Evolutionary conservation across 768 basidiomycete genomes (phyloP), one percentile per base, ranked within the genome.

Genomic region (Lentinula edodes): DNA sequence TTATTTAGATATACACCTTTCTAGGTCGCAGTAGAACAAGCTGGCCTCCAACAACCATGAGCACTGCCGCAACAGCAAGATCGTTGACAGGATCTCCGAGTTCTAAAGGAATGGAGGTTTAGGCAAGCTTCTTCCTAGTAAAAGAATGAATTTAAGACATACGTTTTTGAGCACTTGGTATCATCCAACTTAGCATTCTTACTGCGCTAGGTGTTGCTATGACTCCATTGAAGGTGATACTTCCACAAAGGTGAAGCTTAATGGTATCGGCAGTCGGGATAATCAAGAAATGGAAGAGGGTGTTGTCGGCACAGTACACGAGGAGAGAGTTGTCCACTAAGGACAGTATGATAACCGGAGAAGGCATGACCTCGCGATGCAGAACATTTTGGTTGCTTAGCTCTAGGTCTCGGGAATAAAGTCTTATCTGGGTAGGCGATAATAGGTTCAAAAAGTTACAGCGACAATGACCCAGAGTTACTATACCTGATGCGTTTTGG

Each of bases 161-260:
- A 96, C 97, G 89, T 73, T 95, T 98, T 72, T 98, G 96, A 9
- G 89, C 86, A 61, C 81, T 79, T 0, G 97, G 96, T 60, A 99
- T 91, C 86, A 98, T 90, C 97, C 97, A 99, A 72, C 95, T 97
- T 70, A 98, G 75, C 66, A 90, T 90, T 63, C 95, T 79, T 2
- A 99, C 95, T 12, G 91, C 83, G 38, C 79, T 84, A 6, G 97
- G 95, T 7, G 84, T 83, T 12, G 86, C 83, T 52, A 98, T 91
- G 56, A 98, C 90, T 5, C 95, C 96, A 58, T 83, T 83, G 70
- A 99, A 98, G 16, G 88, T 90, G 69, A 98, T 99, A 67, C 92
- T 97, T 7, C 96, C 96, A 72, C 97, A 98, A 4, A 92, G 73
- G 66, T 94, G 89, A 43, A 98, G 77, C 71, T 87, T 89, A 72